Conservation (phyloP, 2,329 filamentous ascomycete species). For the Botrytis paeoniae region DNA sequence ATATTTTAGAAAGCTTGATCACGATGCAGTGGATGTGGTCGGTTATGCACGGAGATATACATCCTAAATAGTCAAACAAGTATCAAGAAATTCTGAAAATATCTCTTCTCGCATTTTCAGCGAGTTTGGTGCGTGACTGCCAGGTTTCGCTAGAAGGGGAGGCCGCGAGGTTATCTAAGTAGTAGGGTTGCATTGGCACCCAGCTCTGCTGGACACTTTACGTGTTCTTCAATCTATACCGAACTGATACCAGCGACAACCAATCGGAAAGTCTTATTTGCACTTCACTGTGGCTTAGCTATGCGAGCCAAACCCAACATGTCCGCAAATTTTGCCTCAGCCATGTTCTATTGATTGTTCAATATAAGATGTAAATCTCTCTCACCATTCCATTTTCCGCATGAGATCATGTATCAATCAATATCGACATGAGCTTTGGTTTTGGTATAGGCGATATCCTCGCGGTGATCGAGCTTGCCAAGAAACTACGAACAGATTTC, state of each 20-base stretch:
- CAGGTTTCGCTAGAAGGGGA: no score
- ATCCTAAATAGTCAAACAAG: neutral
- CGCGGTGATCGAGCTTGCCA: constrained; percentile 32
- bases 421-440: constrained; percentile 36
- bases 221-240: no score
- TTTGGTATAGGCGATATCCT: constrained; percentile 37
- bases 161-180: no score
- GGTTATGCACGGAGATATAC: neutral
- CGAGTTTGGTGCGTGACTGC: no score
- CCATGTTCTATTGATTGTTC: neutral
- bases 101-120: neutral
- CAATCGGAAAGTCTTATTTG: neutral
- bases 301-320: neutral
- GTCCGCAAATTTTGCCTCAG: neutral
- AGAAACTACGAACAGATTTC: constrained; percentile 34
- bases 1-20: no score
- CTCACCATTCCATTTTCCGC: neutral
- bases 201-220: no score
- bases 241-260: neutral
- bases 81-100: neutral
- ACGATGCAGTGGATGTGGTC: no score
- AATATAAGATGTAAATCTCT: neutral
- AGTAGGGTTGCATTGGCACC: no score
- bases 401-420: neutral
- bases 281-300: neutral